phyloP scores from a whole-genome alignment of 495 filamentous ascomycete genomes.

The Endocarpon pusillum region DNA sequence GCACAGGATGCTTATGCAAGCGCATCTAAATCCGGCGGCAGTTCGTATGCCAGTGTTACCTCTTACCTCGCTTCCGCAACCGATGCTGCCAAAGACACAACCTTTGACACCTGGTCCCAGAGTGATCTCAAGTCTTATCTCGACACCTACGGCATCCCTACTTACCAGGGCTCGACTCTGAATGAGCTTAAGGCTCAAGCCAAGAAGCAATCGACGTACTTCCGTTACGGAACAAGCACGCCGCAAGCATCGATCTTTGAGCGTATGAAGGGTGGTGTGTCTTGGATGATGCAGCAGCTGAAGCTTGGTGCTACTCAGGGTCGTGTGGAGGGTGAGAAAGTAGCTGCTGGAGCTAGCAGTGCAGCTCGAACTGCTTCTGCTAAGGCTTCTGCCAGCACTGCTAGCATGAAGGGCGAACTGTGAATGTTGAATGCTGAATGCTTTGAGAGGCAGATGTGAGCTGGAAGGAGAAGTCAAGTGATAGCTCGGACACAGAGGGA shows the following conservation, averaged over 20 bases:
- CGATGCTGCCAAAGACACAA: slow-evolving; percentile 44
- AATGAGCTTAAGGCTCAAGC: slow-evolving; percentile 50
- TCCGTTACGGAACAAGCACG: slow-evolving; percentile 55
- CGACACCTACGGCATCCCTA: slow-evolving; percentile 62
- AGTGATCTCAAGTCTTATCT: slow-evolving; percentile 68
- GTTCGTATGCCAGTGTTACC: slow-evolving; percentile 55
- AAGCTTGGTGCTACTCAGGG: slow-evolving; percentile 45
- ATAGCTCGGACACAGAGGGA: too few relatives aligned
- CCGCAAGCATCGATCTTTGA: slow-evolving; percentile 48
- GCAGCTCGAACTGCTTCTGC: slow-evolving; percentile 3
- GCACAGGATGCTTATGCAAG: slow-evolving; percentile 53
- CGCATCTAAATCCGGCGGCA: slow-evolving; percentile 51
- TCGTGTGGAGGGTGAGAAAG: slow-evolving; percentile 36
- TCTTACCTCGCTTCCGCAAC: slow-evolving; percentile 55
- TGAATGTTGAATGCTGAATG: too few relatives aligned
- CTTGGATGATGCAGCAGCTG: slow-evolving; percentile 46
- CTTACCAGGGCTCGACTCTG: slow-evolving; percentile 49
- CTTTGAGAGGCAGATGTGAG: too few relatives aligned
- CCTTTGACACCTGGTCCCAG: slow-evolving; percentile 69
- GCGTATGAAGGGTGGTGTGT: slow-evolving; percentile 37
- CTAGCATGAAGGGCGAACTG: too few relatives aligned
- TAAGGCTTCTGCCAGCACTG: background rate
- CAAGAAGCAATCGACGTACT: slow-evolving; percentile 56
- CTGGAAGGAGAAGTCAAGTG: too few relatives aligned
- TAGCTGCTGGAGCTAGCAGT: too few relatives aligned